Base-by-base conservation (phyloP, 2,329 filamentous ascomycete genomes). In the Aspergillus amoenus region DNA sequence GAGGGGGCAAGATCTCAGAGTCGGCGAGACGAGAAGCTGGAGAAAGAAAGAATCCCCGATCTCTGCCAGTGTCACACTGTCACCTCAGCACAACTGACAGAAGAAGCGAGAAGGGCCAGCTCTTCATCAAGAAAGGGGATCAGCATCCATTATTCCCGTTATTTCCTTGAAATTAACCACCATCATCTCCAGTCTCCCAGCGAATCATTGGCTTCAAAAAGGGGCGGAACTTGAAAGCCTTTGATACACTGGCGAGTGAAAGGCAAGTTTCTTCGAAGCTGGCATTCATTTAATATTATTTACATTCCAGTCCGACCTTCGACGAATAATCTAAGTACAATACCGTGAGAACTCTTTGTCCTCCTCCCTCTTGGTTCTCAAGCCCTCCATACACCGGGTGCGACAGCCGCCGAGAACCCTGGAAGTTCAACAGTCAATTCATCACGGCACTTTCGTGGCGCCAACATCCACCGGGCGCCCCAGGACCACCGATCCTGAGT, bases 401-500 rank as follows among this genome's bases (percentile, higher is more conserved):
- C 6, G 12, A 44, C 42, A 27, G 24, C 43, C 22, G 12, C 47
- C 12, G n/a, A 24, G 45, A 37, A 37, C 15, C 34, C n/a, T 27
- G n/a, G n/a, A 32, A 21, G 30, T 40, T 41, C 22, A 54, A 32
- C 18, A 48, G 27, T 34, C 13, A 27, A 43, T 43, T 32, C 22
- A 47, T 17, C 22, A 32, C 24, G 45, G 52, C 40, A 32, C 15
- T 32, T 30, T 47, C 39, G 34, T 55, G 45, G 45, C 52, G 52
- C 52, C 52, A 22, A 50, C 44, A n/a, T 43, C 45, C 52, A 49
- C 45, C 32, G 17, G 30, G 30, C 46, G 27, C 41, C 46, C 53
- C 46, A 50, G 41, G 30, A 51, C 54, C 37, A 47, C 44, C 50
- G 55, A 57, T 47, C 27, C 45, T 43, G 32, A 49, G 32, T 49